A percentile compares a stretch with the other conserved stretches of the same genome.
These are phyloP conservation scores for Dendrocalamus sinicus DNA, from an alignment of 176 grass and related monocot species.

Conservation along the genomic window DNA sequence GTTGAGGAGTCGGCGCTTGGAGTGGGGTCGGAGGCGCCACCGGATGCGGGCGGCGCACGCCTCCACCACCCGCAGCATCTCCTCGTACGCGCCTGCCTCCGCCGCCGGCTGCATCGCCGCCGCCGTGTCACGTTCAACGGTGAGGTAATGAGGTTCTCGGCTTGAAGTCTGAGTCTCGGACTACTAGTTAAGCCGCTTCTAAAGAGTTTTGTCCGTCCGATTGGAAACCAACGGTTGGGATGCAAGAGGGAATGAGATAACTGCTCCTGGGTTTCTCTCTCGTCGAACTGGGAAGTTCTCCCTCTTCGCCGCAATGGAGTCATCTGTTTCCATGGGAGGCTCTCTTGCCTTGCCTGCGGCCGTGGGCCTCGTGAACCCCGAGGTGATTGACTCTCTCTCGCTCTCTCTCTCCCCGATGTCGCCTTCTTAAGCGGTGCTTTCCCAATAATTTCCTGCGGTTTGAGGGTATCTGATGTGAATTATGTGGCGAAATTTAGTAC, in stretches of 20 bases:
- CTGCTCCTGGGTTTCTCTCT: not conserved
- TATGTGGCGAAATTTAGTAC: not conserved
- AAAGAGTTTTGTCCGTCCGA: not conserved
- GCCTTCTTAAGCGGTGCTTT: not conserved
- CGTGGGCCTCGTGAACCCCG: not conserved
- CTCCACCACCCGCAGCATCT: conserved; percentile 57
- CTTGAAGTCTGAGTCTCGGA: not conserved
- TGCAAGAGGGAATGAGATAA: not conserved
- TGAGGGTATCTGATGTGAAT: not conserved
- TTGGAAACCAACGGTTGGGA: conserved; percentile 11
- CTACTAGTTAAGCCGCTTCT: not conserved
- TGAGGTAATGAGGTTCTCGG: not conserved
- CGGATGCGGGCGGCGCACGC: conserved; percentile 45
- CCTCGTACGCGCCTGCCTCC: conserved; percentile 46
- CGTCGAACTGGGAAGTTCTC: not conserved
- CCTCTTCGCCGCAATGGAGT: conserved; percentile 36
- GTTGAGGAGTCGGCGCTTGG: conserved; percentile 70
- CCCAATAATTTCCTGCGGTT: not conserved
- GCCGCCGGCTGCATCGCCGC: not conserved
- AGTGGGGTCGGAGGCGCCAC: conserved; percentile 53
- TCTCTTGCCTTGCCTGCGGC: not conserved
- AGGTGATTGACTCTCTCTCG: conserved; percentile 26
- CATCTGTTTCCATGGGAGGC: conserved; percentile 37
- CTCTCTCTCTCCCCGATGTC: not conserved
- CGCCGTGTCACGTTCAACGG: not conserved